These are phyloP conservation scores for Trichosanthes truncata DNA, from an alignment of 306 rosid genomes.

Conservation along the genomic window DNA sequence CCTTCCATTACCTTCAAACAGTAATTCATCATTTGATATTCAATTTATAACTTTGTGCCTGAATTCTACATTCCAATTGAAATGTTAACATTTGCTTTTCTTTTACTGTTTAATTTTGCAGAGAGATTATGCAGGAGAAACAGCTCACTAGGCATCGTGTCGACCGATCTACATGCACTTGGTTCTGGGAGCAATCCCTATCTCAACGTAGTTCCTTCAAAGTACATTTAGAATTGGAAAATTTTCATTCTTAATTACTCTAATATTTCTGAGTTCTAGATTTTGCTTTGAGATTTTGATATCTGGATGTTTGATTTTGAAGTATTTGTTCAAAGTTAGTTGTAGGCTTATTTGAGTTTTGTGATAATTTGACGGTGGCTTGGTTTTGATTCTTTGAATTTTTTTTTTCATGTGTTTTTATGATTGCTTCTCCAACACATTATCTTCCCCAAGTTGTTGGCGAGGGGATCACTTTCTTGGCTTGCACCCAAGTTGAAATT, in stretches of 20 bases:
- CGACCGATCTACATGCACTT: constrained; percentile 79
- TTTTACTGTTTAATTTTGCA: constrained; percentile 13
- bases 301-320: neutral
- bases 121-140: constrained; percentile 93
- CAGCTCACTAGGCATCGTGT: constrained; percentile 93
- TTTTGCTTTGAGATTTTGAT: neutral
- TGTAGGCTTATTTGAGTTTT: neutral
- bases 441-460: constrained; percentile 86
- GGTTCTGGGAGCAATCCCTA: constrained; percentile 82
- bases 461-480: constrained; percentile 85
- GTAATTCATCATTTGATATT: neutral
- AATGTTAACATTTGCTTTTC: neutral
- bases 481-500: constrained; percentile 98
- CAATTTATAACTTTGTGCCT: neutral
- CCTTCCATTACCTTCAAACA: neutral
- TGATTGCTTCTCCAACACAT: constrained; percentile 93
- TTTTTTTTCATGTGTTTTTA: constrained; percentile 11
- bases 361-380: neutral
- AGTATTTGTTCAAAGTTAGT: neutral
- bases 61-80: neutral
- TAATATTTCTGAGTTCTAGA: neutral
- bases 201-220: constrained; percentile 73
- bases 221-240: constrained; percentile 23
- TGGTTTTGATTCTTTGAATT: neutral
- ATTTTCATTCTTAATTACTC: neutral